These are phyloP conservation scores for Metschnikowia reukaufii DNA, from an alignment of 805 yeast genomes.

Conservation along the genomic window DNA sequence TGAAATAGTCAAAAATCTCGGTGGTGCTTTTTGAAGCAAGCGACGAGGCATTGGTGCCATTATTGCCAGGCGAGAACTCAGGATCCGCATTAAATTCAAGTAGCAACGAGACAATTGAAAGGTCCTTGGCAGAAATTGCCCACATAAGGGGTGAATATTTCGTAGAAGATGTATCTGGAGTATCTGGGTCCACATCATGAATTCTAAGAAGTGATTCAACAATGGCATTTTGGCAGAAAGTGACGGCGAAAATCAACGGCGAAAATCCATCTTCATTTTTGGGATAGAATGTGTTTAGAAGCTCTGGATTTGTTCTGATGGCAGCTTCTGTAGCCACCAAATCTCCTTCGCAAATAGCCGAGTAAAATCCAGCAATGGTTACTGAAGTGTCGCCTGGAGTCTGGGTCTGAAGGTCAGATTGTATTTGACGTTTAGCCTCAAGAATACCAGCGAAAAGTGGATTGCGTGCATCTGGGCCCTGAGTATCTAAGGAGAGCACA, in stretches of 20 bases:
- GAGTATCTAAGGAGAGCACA: constrained; percentile 3
- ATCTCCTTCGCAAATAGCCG: constrained; percentile 41
- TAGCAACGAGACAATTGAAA: constrained; percentile 54
- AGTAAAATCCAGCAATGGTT: constrained; percentile 18
- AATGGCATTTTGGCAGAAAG: constrained; percentile 48
- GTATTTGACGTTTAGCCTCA: constrained; percentile 10
- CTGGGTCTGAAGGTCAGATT: not conserved
- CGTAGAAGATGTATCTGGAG: constrained; percentile 45
- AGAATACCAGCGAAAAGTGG: constrained; percentile 12
- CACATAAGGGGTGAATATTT: constrained; percentile 79
- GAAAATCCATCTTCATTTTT: constrained; percentile 33
- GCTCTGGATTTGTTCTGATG: constrained; percentile 23
- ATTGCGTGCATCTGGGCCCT: constrained; percentile 9
- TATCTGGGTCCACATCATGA: constrained; percentile 49
- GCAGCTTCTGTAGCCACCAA: constrained; percentile 32
- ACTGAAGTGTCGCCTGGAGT: not conserved
- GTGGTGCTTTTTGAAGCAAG: constrained; percentile 53
- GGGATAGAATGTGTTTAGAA: constrained; percentile 24
- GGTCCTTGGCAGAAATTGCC: constrained; percentile 68
- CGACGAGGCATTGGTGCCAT: constrained; percentile 53
- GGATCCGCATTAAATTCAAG: constrained; percentile 67
- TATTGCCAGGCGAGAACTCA: constrained; percentile 34
- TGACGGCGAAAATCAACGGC: constrained; percentile 51
- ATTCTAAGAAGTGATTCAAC: constrained; percentile 47
- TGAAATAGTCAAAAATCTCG: constrained; percentile 57